Evolutionary conservation across 192 early-diverging fungal species (phyloP).

Genomic region (Backusella sp.): DNA sequence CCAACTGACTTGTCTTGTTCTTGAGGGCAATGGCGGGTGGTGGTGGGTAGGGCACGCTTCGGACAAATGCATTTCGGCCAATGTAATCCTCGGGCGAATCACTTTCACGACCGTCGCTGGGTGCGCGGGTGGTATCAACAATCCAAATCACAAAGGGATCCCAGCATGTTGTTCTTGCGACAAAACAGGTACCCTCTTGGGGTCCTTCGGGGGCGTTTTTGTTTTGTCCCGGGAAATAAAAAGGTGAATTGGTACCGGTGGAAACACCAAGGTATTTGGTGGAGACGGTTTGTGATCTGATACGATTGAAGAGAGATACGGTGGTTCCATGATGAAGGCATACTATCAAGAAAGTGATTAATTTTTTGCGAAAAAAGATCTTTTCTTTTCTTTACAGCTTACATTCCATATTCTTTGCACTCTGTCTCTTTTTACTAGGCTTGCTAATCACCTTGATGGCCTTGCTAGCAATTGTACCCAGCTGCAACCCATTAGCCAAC

Average conservation of each 20-base stretch:
- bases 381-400: conserved; percentile 9
- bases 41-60: conserved; percentile 59
- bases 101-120: conserved; percentile 43
- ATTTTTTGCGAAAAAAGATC: no score
- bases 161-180: conserved; percentile 75
- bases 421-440: conserved; percentile 88
- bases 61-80: conserved; percentile 38
- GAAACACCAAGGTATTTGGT: conserved; percentile 81
- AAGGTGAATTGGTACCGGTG: conserved; percentile 35
- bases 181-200: conserved; percentile 65
- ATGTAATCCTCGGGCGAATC: conserved; percentile 48
- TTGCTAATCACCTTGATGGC: conserved; percentile 92
- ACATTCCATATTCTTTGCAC: conserved; percentile 76
- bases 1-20: conserved; percentile 56
- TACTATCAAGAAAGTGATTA: conserved; percentile 41
- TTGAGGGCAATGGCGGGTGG: conserved; percentile 73
- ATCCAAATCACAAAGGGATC: conserved; percentile 87
- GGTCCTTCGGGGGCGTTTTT: neutral
- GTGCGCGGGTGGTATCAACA: conserved; percentile 62
- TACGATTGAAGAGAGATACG: conserved; percentile 86
- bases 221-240: conserved; percentile 25
- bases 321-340: conserved; percentile 86
- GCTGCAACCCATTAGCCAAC: conserved; percentile 57
- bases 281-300: conserved; percentile 86
- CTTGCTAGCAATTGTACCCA: conserved; percentile 71